Base-by-base conservation (phyloP, 306 rosid genomes). In the Prunus mume region DNA sequence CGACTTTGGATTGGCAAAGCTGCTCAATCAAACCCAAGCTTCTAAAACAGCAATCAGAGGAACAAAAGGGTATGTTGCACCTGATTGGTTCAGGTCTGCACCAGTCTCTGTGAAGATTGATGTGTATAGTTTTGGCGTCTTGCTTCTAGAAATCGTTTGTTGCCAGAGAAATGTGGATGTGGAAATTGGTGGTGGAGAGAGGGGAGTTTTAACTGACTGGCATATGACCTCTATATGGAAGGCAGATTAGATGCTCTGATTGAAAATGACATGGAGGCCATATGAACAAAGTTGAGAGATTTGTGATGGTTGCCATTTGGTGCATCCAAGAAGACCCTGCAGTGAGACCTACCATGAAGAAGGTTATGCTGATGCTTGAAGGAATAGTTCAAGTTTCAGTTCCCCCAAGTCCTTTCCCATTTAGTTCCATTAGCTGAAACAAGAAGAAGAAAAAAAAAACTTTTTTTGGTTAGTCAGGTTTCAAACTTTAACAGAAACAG, bases 61-160 rank as follows among this genome's bases (percentile, higher is more conserved):
- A 28, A 81, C 87, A 46, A 80, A 68, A 76, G 87, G 85, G 3
- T 86, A 86, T 24, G 84, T 83, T 2, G 90, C 87, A 12, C 82
- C 79, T 0, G 87, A 86, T 12, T 83, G 82, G 83, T 86, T 83
- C 22, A 73, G 72, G 46, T 8, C 3, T 9, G 9, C 18, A 46
- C 65, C 82, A 1, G 9, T 82, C 41, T 50, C 83, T 2, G 32
- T n/a, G 11, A 82, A 82, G 43, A 79, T 82, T 3, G 85, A 77
- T 68, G 76, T 72, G 0, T 82, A 77, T 20, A 77, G 82, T 34
- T 77, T 47, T 0, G 82, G 79, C 11, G 78, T 82, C 2, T 6
- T 77, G 73, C 38, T 82, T 12, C 72, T 82, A 18, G 82, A 82
- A 62, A 78, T 82, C 1, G 13, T 82, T 50, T 84, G 85, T 8